Conservation (phyloP, 2,329 filamentous ascomycete species). For the Fusarium fujikuroi region DNA sequence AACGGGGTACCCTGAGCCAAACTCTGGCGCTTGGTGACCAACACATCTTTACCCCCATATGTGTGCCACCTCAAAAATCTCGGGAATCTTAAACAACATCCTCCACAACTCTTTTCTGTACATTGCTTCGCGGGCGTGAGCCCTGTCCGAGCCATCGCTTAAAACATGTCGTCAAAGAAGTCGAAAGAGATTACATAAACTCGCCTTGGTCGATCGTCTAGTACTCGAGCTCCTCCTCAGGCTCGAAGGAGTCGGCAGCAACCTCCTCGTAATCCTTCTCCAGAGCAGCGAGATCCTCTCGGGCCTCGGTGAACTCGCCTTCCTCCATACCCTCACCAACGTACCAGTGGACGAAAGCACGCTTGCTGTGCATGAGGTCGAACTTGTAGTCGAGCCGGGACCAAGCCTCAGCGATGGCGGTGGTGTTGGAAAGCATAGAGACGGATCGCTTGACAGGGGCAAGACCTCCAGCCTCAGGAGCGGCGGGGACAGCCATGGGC, state of each 20-base stretch:
- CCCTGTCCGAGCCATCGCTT: constrained; percentile 24
- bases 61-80: constrained; percentile 41
- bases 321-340: constrained; percentile 94
- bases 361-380: constrained; percentile 83
- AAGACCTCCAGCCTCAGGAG: constrained; percentile 66
- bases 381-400: constrained; percentile 79
- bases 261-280: constrained; percentile 92
- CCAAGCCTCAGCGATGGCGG: constrained; percentile 79
- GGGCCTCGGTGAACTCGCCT: constrained; percentile 87
- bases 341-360: constrained; percentile 81
- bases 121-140: constrained; percentile 28
- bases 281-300: constrained; percentile 85
- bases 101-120: constrained; percentile 38
- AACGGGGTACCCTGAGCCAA: constrained; percentile 42
- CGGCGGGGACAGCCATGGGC: constrained; percentile 67
- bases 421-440: constrained; percentile 80
- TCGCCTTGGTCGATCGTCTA: constrained; percentile 57
- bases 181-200: constrained; percentile 35
- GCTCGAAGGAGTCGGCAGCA: constrained; percentile 75
- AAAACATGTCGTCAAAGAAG: constrained; percentile 37
- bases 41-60: constrained; percentile 39
- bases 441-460: constrained; percentile 71
- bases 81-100: constrained; percentile 46
- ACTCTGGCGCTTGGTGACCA: constrained; percentile 34
- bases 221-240: constrained; percentile 79